A percentile compares a stretch with the other conserved stretches of the same genome.
These are phyloP conservation scores for Arachis hypogaea DNA, from an alignment of 306 rosid genomes.

Conservation along the genomic window DNA sequence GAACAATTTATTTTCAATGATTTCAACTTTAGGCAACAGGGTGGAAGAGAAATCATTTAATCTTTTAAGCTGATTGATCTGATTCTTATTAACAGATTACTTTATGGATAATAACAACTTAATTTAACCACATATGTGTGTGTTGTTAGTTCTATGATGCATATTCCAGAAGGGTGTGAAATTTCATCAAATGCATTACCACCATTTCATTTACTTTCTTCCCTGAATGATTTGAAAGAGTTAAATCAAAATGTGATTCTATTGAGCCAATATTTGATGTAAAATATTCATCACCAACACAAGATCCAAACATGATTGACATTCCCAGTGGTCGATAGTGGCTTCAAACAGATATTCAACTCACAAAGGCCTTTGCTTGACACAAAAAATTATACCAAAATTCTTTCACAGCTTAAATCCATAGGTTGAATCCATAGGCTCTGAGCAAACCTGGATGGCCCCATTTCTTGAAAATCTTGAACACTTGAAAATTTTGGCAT, in stretches of 20 bases:
- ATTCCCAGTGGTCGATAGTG: not conserved
- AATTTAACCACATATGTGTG: no score
- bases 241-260: not conserved
- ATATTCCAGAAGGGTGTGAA: no score
- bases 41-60: no score
- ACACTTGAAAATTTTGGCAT: not conserved
- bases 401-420: not conserved
- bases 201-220: conserved; percentile 14
- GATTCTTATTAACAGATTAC: no score
- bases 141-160: no score
- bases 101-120: no score
- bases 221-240: not conserved
- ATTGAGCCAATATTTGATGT: conserved; percentile 14
- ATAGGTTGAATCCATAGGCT: not conserved
- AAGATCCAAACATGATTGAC: not conserved
- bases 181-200: not conserved
- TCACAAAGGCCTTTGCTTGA: not conserved
- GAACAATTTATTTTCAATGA: no score
- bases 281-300: not conserved
- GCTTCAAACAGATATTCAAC: not conserved
- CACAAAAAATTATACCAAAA: not conserved
- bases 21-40: no score
- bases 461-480: not conserved
- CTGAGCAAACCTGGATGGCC: conserved; percentile 5
- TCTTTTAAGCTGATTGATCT: no score